Evolutionary conservation across 257 asterid genomes (phyloP), one percentile per base, ranked within the genome.

Genomic region (Lantana camara): DNA sequence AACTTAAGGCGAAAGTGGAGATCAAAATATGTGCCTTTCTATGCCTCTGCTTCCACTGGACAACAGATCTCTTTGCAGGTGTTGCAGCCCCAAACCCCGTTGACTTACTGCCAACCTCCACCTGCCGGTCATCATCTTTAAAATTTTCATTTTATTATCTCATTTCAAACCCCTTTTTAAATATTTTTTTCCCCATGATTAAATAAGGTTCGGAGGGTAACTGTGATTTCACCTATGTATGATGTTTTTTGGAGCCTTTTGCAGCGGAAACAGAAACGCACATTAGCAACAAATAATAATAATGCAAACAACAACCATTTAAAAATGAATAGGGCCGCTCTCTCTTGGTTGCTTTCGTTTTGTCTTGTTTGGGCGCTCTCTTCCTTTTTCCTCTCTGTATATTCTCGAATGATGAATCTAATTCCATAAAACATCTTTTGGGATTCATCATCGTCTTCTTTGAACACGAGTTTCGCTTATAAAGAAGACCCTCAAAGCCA

Each of bases 51-150:
- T 32, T 6, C 32, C 21, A n/a, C n/a, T n/a, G n/a, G n/a, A n/a
- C n/a, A n/a, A n/a, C n/a, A n/a, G 53, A 56, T 60, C 75, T 47
- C 57, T 27, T 34, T 56, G 61, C 66, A 55, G 66, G 15, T 2
- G 5, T 37, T 37, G 44, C 44, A 37, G 15, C 5, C 47, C 68
- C 84, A 87, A n/a, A n/a, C n/a, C 63, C 68, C 84, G 89, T 84
- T 86, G 95, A 89, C 94, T 67, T 75, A 7, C 5, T 4, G 7
- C 9, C 2, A 7, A 76, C 85, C 81, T 61, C 70, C 91, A 81
- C 69, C 68, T 82, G 85, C 60, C 82, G 69, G 80, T 82, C 58
- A 75, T 21, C n/a, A n/a, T 23, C 32, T 52, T 12, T 38, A 27
- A n/a, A n/a, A n/a, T n/a, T n/a, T 44, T 62, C 51, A 10, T 65